These are phyloP conservation scores for Sporothrix curviconia DNA, from an alignment of 2,329 filamentous ascomycete species.

Conservation along the genomic window DNA sequence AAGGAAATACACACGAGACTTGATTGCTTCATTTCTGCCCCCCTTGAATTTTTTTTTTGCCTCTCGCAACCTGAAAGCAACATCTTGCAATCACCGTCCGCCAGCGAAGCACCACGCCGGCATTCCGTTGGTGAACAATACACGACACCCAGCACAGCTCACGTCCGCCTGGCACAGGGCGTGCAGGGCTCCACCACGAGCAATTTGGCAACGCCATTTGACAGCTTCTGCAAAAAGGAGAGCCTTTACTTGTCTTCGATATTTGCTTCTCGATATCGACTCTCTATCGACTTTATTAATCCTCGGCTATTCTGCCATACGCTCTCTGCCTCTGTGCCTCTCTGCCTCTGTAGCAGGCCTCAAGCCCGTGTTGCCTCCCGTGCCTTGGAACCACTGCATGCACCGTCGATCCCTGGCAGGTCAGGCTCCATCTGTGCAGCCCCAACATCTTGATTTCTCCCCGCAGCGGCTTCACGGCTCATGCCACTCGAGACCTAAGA, in stretches of 20 bases:
- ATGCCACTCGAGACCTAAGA: too few relatives aligned
- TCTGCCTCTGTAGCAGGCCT: too few relatives aligned
- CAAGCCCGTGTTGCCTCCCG: too few relatives aligned
- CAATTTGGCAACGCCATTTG: slow-evolving; percentile 5
- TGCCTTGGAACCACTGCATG: slow-evolving; percentile 14
- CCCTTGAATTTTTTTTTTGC: too few relatives aligned
- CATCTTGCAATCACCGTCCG: neutral
- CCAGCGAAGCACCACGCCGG: neutral
- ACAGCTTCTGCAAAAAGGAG: too few relatives aligned
- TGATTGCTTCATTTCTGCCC: neutral
- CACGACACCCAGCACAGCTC: neutral
- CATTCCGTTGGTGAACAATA: slow-evolving; percentile 1
- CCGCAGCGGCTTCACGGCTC: neutral
- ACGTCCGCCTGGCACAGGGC: neutral
- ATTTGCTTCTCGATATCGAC: neutral
- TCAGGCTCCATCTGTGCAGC: neutral
- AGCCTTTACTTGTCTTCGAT: too few relatives aligned
- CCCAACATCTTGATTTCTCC: slow-evolving; percentile 1
- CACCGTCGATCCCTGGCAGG: slow-evolving; percentile 12
- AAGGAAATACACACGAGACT: neutral
- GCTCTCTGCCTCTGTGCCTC: too few relatives aligned
- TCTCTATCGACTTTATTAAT: too few relatives aligned
- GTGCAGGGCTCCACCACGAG: neutral
- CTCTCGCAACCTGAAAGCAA: too few relatives aligned
- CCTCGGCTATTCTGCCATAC: too few relatives aligned